Evolutionary conservation across 2,329 filamentous ascomycete genomes (phyloP).

Genomic region (Alternaria sp.): DNA sequence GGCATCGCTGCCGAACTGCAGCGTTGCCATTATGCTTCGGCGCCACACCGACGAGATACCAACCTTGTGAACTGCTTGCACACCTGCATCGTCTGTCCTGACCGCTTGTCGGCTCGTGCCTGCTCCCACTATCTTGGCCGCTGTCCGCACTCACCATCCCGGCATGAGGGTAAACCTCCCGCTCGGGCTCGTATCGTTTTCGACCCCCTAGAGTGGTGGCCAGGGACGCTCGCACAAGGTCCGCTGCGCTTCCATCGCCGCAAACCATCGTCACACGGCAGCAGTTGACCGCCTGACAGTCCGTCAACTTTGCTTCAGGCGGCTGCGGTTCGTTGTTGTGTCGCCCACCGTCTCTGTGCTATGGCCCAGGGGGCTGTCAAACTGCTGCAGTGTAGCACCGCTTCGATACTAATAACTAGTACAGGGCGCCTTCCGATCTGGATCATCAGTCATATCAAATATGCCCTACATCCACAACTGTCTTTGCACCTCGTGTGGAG

Average conservation of each 20-base stretch:
- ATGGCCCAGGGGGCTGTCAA: constrained; percentile 40
- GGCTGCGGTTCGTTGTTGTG: constrained; percentile 24
- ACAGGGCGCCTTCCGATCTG: constrained; percentile 7
- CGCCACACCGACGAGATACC: constrained; percentile 9
- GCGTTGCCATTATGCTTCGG: background rate
- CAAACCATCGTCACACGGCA: constrained; percentile 32
- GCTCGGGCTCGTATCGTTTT: constrained; percentile 25
- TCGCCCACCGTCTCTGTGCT: constrained; percentile 26
- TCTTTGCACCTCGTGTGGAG: constrained; percentile 3
- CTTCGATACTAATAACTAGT: constrained; percentile 5
- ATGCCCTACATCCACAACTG: constrained; percentile 9
- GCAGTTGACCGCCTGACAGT: constrained; percentile 42
- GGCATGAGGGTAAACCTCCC: constrained; percentile 31
- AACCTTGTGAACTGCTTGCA: background rate
- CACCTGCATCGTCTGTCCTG: constrained; percentile 10
- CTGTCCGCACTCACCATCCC: constrained; percentile 31
- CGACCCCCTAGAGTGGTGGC: constrained; percentile 18
- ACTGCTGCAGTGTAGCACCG: constrained; percentile 36
- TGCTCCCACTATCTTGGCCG: constrained; percentile 24
- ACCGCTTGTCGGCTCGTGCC: constrained; percentile 22
- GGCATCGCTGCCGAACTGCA: constrained; percentile 26
- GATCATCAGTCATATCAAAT: constrained; percentile 12
- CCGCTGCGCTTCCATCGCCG: constrained; percentile 28
- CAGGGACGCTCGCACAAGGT: constrained; percentile 26
- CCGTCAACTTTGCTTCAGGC: constrained; percentile 28